phyloP scores from a whole-genome alignment of 345 rosid species.

The Excoecaria cochinchinensis region DNA sequence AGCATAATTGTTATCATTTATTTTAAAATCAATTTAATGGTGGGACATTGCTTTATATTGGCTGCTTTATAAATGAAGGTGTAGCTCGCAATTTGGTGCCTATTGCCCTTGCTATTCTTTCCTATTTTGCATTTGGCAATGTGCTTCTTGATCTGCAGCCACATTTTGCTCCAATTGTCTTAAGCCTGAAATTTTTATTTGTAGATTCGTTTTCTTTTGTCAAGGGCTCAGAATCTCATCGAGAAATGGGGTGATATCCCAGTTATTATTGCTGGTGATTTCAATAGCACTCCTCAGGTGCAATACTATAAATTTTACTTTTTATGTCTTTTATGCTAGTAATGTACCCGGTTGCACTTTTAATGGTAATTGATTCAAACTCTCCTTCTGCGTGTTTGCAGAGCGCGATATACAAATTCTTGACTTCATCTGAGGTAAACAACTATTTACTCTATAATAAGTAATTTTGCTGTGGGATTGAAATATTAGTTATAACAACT shows the following conservation, averaged over 20 bases:
- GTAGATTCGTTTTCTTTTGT: slow-evolving; percentile 57
- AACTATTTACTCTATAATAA: background rate
- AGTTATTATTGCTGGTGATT: slow-evolving; percentile 56
- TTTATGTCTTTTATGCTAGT: background rate
- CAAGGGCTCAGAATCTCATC: slow-evolving; percentile 63
- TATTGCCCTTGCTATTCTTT: background rate
- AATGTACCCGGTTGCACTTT: slow-evolving; percentile 10
- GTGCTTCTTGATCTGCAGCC: slow-evolving; percentile 9
- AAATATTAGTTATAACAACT: no score
- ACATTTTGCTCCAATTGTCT: background rate
- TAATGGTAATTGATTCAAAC: background rate
- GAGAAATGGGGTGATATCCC: slow-evolving; percentile 73
- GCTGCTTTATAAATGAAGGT: slow-evolving; percentile 1
- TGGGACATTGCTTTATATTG: no score
- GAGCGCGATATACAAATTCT: slow-evolving; percentile 80
- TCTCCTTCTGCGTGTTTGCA: slow-evolving; percentile 30
- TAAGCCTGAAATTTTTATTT: slow-evolving; percentile 14
- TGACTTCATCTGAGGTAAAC: slow-evolving; percentile 65
- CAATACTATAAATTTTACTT: background rate
- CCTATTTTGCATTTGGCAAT: background rate
- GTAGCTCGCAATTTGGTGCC: background rate
- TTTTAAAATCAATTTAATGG: background rate
- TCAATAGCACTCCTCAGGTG: slow-evolving; percentile 73
- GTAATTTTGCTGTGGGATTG: background rate
- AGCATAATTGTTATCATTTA: background rate